Percentiles rank a stretch among this genome's conserved stretches.
These are phyloP conservation scores for Agrocybe praecox DNA, from an alignment of 768 basidiomycete genomes.

Conservation along the genomic window DNA sequence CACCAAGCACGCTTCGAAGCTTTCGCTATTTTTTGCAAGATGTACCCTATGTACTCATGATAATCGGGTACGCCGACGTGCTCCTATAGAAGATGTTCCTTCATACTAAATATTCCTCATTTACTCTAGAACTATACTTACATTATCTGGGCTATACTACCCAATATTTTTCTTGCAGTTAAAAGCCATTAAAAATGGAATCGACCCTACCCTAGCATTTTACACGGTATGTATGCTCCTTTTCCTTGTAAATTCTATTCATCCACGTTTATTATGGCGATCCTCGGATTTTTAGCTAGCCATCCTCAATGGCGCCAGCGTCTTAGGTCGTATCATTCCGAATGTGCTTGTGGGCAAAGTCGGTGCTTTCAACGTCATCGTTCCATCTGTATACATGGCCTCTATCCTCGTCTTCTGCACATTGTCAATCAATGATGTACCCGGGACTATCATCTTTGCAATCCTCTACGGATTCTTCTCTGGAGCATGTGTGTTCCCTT, in stretches of 20 bases:
- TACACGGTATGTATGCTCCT: slow-evolving; percentile 44
- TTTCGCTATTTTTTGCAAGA: slow-evolving; percentile 42
- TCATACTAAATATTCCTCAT: background rate
- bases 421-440: slow-evolving; percentile 35
- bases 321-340: slow-evolving; percentile 48
- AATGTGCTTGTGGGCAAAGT: slow-evolving; percentile 40
- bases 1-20: slow-evolving; percentile 26
- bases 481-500: slow-evolving; percentile 40
- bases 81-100: too few species aligned
- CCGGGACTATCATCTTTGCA: slow-evolving; percentile 39
- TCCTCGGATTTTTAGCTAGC: slow-evolving; percentile 36
- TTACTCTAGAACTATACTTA: slow-evolving; percentile 31
- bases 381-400: slow-evolving; percentile 31
- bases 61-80: slow-evolving; percentile 32
- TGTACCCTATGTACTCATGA: slow-evolving; percentile 42
- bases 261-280: background rate
- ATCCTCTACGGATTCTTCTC: slow-evolving; percentile 49
- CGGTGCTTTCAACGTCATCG: slow-evolving; percentile 45
- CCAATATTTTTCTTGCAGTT: slow-evolving; percentile 62
- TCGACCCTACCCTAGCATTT: slow-evolving; percentile 51
- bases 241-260: background rate
- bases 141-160: slow-evolving; percentile 43
- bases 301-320: slow-evolving; percentile 51
- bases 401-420: slow-evolving; percentile 44
- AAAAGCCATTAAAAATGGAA: slow-evolving; percentile 48